Conservation (phyloP, 1,284 basidiomycete genomes). For the Ganoderma meredithae region DNA sequence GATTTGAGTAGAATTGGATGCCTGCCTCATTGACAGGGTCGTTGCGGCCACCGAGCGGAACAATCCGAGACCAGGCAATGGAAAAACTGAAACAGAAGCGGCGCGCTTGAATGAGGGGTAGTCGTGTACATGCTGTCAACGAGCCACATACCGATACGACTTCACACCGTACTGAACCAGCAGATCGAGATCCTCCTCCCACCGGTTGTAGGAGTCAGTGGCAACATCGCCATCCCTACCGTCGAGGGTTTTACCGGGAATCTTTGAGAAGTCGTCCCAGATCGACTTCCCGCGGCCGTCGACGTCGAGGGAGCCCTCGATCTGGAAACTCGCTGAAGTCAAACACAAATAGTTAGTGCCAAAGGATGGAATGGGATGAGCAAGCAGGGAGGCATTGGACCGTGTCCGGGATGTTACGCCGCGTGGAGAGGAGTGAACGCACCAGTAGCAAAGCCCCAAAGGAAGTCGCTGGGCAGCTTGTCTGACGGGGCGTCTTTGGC, state of each 20-base stretch:
- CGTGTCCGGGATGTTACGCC: neutral
- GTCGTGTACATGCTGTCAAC: neutral
- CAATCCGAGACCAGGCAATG: conserved; percentile 77
- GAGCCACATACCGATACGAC: conserved; percentile 40
- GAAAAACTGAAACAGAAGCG: conserved; percentile 54
- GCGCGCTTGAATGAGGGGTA: neutral
- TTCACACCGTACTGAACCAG: conserved; percentile 53
- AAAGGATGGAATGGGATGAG: conserved; percentile 13
- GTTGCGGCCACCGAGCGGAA: conserved; percentile 71
- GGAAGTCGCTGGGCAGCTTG: conserved; percentile 61
- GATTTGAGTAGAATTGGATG: conserved; percentile 70
- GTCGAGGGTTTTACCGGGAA: conserved; percentile 71
- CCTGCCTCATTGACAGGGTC: conserved; percentile 77
- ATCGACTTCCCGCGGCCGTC: conserved; percentile 71
- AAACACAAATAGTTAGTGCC: conserved; percentile 15
- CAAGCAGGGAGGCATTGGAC: neutral
- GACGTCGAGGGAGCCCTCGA: conserved; percentile 66
- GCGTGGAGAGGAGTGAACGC: conserved; percentile 12
- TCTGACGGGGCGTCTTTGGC: conserved; percentile 27
- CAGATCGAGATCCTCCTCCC: conserved; percentile 73
- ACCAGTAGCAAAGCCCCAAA: conserved; percentile 81
- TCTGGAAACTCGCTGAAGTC: conserved; percentile 64
- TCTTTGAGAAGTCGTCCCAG: conserved; percentile 78
- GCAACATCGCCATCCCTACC: conserved; percentile 73
- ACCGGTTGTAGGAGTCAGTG: conserved; percentile 74